Percentiles rank a stretch among this genome's conserved stretches.
Evolutionary conservation across 2,329 filamentous ascomycete genomes (phyloP).

Genomic region (Plenodomus biglobosus): DNA sequence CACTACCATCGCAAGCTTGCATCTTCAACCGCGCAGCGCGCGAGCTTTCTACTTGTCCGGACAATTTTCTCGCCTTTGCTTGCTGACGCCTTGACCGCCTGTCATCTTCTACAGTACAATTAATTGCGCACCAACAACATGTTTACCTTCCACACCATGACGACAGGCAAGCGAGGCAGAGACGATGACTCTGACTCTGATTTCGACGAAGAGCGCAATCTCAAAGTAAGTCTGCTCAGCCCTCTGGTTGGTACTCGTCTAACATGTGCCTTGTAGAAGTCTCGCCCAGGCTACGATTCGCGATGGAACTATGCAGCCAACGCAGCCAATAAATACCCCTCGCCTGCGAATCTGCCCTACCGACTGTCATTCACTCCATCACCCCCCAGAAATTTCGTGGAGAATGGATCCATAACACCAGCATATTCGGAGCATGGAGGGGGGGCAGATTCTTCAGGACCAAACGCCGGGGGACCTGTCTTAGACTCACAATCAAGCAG

Average conservation of each 20-base stretch:
- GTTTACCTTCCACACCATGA: slow-evolving; percentile 35
- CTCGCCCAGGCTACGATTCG: slow-evolving; percentile 26
- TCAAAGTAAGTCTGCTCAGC: slow-evolving; percentile 28
- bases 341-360: slow-evolving; percentile 22
- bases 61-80: slow-evolving; percentile 14
- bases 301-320: slow-evolving; percentile 22
- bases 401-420: slow-evolving; percentile 34
- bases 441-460: slow-evolving; percentile 29
- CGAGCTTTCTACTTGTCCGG: slow-evolving; percentile 15
- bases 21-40: slow-evolving; percentile 10
- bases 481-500: slow-evolving; percentile 25
- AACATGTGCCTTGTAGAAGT: slow-evolving; percentile 27
- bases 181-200: slow-evolving; percentile 40
- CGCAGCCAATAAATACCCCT: slow-evolving; percentile 20
- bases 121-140: slow-evolving; percentile 20
- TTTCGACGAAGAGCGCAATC: slow-evolving; percentile 33
- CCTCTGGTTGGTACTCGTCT: slow-evolving; percentile 8
- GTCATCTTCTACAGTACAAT: slow-evolving; percentile 5
- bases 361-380: slow-evolving; percentile 30
- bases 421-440: slow-evolving; percentile 32
- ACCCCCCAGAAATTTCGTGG: slow-evolving; percentile 28
- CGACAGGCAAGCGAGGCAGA: slow-evolving; percentile 32
- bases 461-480: slow-evolving; percentile 20
- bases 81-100: slow-evolving; percentile 26
- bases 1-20: slow-evolving; percentile 15